These are phyloP conservation scores for Gentiana dahurica DNA, from an alignment of 257 asterid genomes.

Conservation along the genomic window DNA sequence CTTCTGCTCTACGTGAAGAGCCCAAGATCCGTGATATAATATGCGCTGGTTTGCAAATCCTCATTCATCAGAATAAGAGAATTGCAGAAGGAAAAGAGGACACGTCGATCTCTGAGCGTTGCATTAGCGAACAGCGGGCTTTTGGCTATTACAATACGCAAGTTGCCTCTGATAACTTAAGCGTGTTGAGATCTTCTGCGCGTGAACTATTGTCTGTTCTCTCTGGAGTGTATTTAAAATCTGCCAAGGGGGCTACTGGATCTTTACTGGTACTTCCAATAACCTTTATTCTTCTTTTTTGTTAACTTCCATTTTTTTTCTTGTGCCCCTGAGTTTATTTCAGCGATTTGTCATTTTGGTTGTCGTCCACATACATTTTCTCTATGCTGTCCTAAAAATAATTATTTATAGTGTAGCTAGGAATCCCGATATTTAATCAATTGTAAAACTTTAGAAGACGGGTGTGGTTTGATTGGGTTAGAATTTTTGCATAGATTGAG, in stretches of 20 bases:
- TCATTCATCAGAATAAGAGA: conserved; percentile 68
- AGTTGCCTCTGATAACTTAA: conserved; percentile 59
- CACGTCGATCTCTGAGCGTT: conserved; percentile 21
- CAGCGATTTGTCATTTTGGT: too few relatives aligned
- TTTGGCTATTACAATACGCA: conserved; percentile 38
- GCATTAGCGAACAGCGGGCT: conserved; percentile 46
- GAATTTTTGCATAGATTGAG: too few relatives aligned
- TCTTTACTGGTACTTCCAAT: conserved; percentile 47
- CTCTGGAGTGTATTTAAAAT: conserved; percentile 39
- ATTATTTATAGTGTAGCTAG: too few relatives aligned
- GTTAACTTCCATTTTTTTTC: too few relatives aligned
- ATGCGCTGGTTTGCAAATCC: conserved; percentile 80
- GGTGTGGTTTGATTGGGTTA: too few relatives aligned
- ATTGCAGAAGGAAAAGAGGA: conserved; percentile 44
- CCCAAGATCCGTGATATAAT: conserved; percentile 55
- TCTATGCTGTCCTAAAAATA: too few relatives aligned
- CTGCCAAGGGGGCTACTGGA: conserved; percentile 60
- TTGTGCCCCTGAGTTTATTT: too few relatives aligned
- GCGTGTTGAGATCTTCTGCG: conserved; percentile 44
- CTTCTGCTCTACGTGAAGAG: conserved; percentile 63
- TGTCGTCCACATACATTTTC: too few relatives aligned
- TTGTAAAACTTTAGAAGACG: too few relatives aligned
- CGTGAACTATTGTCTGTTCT: conserved; percentile 45
- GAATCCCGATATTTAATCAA: too few relatives aligned
- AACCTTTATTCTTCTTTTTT: background rate